Base-by-base conservation (phyloP, 2,329 filamentous ascomycete species). In the Aspergillus viridinutans region DNA sequence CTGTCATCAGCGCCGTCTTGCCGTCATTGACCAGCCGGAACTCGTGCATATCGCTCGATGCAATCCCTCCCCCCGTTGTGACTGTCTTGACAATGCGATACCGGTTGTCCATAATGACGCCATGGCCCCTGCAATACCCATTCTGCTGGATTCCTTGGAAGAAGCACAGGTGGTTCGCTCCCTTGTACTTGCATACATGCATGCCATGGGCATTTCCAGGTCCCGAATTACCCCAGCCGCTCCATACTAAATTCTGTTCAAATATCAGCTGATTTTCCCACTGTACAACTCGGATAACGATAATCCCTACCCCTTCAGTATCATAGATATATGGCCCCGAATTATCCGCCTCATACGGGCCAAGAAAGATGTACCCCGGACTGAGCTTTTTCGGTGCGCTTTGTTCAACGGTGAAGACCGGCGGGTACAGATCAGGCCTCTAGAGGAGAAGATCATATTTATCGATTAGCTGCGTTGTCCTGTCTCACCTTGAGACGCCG, bases 291-390 rank as follows among this genome's bases (percentile, higher is more conserved):
- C 45, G 3, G 1, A 25, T 29, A 45, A 50, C 67, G 50, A 25
- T 17, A 38, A 38, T 26, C 5, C 43, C 21, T 72, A 77, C 75
- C 60, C 79, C 80, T 59, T 72, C 69, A 61, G 78, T 80, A 64
- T 82, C 79, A 61, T 80, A 82, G 25, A 82, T 81, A 61, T 82
- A 79, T 8, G 80, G 76, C 1, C 78, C 79, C 8, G 78, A 74
- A 58, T 81, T 79, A 55, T 75, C 64, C 38, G 77, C 74, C 49
- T 80, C 74, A 61, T 81, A 82, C 0, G 80, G 80, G 3, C 77
- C 76, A 48, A 81, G 68, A 59, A 82, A 81, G 48, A 81, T 78
- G 64, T 81, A 82, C 23, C 80, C 80, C 0, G 79, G 78, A 12
- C 71, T 72, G 49, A 75, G 64, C 51, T 70, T 72, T 14, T 70